Evolutionary conservation across 768 basidiomycete species (phyloP).

Genomic region (Auricularia auricula-judae): DNA sequence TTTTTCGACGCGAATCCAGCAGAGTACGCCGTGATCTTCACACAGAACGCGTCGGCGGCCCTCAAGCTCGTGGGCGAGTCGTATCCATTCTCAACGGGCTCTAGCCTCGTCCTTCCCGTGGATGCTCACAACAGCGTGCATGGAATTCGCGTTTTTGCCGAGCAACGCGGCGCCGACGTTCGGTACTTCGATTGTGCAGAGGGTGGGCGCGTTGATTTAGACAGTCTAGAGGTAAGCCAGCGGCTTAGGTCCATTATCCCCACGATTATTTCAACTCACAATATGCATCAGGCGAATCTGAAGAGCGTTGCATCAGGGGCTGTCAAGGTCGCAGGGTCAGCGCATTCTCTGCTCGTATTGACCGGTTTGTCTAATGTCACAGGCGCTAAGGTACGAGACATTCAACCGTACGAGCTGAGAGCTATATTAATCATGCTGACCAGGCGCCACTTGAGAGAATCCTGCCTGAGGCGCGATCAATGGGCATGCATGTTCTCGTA

Average conservation of each 20-base stretch:
- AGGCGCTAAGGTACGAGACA: constrained; percentile 49
- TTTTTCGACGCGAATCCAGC: constrained; percentile 69
- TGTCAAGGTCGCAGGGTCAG: constrained; percentile 22
- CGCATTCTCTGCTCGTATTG: constrained; percentile 56
- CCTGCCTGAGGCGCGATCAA: constrained; percentile 42
- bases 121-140: constrained; percentile 84
- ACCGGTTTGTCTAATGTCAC: constrained; percentile 79
- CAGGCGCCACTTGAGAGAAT: constrained; percentile 12
- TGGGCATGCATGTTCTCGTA: constrained; percentile 63
- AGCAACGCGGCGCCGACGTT: constrained; percentile 41
- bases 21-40: constrained; percentile 67
- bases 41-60: constrained; percentile 67
- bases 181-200: constrained; percentile 55
- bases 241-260: no score
- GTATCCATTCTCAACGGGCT: constrained; percentile 52
- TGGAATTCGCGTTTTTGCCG: constrained; percentile 66
- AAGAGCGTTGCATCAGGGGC: neutral
- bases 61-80: constrained; percentile 76
- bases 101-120: constrained; percentile 53
- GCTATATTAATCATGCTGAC: neutral
- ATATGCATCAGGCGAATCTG: neutral
- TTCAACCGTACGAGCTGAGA: neutral
- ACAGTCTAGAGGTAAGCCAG: constrained; percentile 44
- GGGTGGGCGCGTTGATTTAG: constrained; percentile 53
- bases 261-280: no score